These are phyloP conservation scores for Yamadazyma akitaensis DNA, from an alignment of 805 yeast genomes.

Conservation along the genomic window DNA sequence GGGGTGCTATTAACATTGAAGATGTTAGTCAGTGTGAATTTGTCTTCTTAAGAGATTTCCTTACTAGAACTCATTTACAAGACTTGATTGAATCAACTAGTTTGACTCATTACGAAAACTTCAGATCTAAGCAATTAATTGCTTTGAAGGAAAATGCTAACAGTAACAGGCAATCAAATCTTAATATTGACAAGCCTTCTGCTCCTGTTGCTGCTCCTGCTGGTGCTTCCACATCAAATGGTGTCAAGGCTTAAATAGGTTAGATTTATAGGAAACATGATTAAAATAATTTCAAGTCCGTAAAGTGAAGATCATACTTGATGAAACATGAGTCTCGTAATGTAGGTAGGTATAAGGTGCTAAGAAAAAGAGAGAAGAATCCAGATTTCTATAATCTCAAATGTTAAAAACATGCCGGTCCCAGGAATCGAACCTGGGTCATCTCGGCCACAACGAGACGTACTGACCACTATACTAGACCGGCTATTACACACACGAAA, in stretches of 20 bases:
- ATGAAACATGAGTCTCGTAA: too few relatives aligned
- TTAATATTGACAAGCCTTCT: conserved; percentile 8
- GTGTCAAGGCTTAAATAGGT: conserved; percentile 5
- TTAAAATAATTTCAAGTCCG: not conserved
- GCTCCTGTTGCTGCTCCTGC: not conserved
- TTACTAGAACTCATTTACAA: conserved; percentile 92
- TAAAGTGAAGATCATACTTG: not conserved
- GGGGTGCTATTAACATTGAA: conserved; percentile 93
- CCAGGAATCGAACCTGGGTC: conserved; percentile 50
- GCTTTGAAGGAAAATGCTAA: conserved; percentile 86
- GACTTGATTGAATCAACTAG: conserved; percentile 94
- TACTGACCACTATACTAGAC: conserved; percentile 46
- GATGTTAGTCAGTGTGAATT: conserved; percentile 95
- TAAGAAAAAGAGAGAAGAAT: too few relatives aligned
- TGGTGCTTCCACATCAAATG: not conserved
- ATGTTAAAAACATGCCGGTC: conserved; percentile 38
- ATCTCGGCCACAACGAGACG: conserved; percentile 48
- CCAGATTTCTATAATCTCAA: too few relatives aligned
- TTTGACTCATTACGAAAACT: conserved; percentile 82
- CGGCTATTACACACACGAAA: conserved; percentile 13
- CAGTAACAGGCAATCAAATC: conserved; percentile 32
- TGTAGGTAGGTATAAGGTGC: too few relatives aligned
- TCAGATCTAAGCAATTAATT: conserved; percentile 89
- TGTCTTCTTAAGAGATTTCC: conserved; percentile 87
- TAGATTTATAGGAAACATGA: not conserved